Evolutionary conservation across 495 filamentous ascomycete species (phyloP), one percentile per base, ranked within the genome.

Genomic region (Podospora pseudocomata): DNA sequence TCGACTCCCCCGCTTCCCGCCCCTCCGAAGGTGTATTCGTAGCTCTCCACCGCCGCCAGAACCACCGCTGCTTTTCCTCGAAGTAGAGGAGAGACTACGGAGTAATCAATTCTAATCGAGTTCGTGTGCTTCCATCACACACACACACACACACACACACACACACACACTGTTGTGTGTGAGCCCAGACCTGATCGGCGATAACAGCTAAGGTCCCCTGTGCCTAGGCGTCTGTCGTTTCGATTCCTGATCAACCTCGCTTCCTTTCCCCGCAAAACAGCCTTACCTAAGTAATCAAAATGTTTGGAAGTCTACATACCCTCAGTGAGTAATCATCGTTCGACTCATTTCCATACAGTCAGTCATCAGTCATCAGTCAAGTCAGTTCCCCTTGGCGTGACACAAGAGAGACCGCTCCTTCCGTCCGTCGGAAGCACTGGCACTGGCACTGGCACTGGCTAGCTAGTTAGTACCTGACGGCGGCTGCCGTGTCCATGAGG

Each of bases 231-330:
- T 49, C 39, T 2, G 39, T 49, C 39, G 39, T 49, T 49, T 49
- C 39, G 39, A 49, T 13, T 49, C 9, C 39, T 49, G 39, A 11
- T 49, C 39, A 49, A 49, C 39, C 9, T 49, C 39, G 39, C 39
- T 49, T 49, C 39, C 39, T 49, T 49, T 2, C 39, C 39, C 39
- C 39, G 39, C 39, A 49, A 49, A 49, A 18, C 39, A 49, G 6
- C 7, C 39, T 49, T 49, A 49, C 39, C 7, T 49, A 49, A 49
- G 39, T 49, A 28, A 59, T 13, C 61, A 74, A 26, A 34, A 80
- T 80, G 78, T 78, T 80, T 68, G 71, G 75, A 15, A 76, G 69
- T 63, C 68, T 80, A 56, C 63, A 73, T 19, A 72, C 71, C 66
- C 70, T 80, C 56, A 70, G 78, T 80, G 73, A 76, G 78, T 78